These are phyloP conservation scores for Telopea speciosissima DNA, from an alignment of 177 flowering plant genomes.

Conservation along the genomic window DNA sequence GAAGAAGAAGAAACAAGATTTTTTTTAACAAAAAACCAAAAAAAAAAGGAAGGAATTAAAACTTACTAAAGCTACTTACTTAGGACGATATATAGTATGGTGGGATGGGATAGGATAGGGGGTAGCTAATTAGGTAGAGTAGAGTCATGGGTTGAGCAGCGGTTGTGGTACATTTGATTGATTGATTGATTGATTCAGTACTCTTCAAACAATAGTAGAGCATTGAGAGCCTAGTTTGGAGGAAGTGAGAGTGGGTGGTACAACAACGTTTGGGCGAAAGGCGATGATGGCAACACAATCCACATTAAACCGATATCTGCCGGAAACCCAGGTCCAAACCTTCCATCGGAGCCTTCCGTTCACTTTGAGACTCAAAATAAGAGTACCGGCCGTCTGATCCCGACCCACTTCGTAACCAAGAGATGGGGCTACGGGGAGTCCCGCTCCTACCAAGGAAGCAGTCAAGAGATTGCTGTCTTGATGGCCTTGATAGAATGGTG, in stretches of 20 bases:
- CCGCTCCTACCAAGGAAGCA: conserved; percentile 42
- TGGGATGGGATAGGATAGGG: too few species aligned
- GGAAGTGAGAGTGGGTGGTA: conserved; percentile 32
- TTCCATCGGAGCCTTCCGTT: conserved; percentile 72
- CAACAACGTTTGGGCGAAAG: conserved; percentile 36
- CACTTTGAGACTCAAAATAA: conserved; percentile 44
- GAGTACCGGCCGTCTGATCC: conserved; percentile 46
- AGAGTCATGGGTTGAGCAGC: too few species aligned
- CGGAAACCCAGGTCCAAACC: conserved; percentile 79
- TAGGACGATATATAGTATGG: too few species aligned
- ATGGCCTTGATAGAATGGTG: conserved; percentile 74
- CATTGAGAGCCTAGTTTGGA: conserved; percentile 56
- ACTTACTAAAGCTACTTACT: too few species aligned
- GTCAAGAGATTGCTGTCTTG: conserved; percentile 51
- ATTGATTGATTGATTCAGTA: too few species aligned
- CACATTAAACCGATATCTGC: conserved; percentile 48
- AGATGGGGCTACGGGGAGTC: conserved; percentile 59
- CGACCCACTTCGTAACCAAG: conserved; percentile 55
- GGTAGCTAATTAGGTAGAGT: too few species aligned
- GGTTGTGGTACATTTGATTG: too few species aligned
- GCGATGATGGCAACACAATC: conserved; percentile 51
- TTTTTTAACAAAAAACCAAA: too few species aligned
- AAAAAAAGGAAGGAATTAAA: too few species aligned
- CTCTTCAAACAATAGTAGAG: conserved; percentile 47
- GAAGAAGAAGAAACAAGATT: too few species aligned